phyloP scores from a whole-genome alignment of 176 grass and related monocot genomes.

The Zea mays region Zm-B73-REFERENCE-NAM-5.0 NC_050096.1:3277001-3277500 shows the following conservation, averaged over 20 bases:
- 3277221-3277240: slow-evolving; percentile 50
- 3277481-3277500: background rate
- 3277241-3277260: slow-evolving; percentile 21
- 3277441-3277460: background rate
- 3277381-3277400: slow-evolving; percentile 87
- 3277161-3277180: slow-evolving; percentile 8
- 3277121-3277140: slow-evolving; percentile 38
- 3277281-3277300: background rate
- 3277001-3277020: slow-evolving; percentile 23
- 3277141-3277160: slow-evolving; percentile 5
- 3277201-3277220: slow-evolving; percentile 35
- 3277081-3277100: slow-evolving; percentile 82
- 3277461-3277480: background rate
- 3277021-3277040: background rate
- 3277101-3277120: slow-evolving; percentile 64
- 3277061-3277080: slow-evolving; percentile 68
- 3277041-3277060: slow-evolving; percentile 26
- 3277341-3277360: slow-evolving; percentile 50
- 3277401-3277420: slow-evolving; percentile 46
- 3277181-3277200: slow-evolving; percentile 46
- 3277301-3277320: slow-evolving; percentile 5
- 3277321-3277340: slow-evolving; percentile 57
- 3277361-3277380: slow-evolving; percentile 67
- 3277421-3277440: background rate
- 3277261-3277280: background rate